Percentiles rank a stretch among this genome's conserved stretches.
Evolutionary conservation across 2,329 filamentous ascomycete species (phyloP).

Genomic region (Metarhizium rileyi): DNA sequence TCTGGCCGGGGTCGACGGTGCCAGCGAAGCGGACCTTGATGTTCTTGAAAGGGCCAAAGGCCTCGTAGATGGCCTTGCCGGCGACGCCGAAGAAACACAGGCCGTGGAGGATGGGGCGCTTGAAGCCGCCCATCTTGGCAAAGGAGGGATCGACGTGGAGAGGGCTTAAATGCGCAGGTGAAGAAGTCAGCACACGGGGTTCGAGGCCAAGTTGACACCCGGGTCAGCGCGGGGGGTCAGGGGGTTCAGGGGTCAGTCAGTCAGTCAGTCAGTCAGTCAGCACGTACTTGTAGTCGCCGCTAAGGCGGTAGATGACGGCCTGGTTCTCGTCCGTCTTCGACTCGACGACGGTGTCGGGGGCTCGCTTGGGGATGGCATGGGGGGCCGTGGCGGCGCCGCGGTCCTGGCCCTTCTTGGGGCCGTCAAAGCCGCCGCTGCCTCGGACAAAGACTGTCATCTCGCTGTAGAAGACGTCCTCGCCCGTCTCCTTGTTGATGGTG

Average conservation of each 20-base stretch:
- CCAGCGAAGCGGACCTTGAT: conserved; percentile 90
- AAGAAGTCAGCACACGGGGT: not conserved
- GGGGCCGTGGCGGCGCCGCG: conserved; percentile 71
- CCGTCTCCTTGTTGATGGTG: conserved; percentile 75
- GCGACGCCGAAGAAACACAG: conserved; percentile 89
- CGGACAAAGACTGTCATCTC: conserved; percentile 89
- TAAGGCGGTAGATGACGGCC: conserved; percentile 85
- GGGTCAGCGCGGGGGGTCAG: too few species aligned
- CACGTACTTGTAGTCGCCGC: conserved; percentile 75
- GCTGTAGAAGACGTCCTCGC: conserved; percentile 94
- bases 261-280: not conserved
- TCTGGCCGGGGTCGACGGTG: conserved; percentile 76
- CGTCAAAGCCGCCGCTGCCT: conserved; percentile 83
- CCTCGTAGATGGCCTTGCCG: conserved; percentile 80
- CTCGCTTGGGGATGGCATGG: conserved; percentile 68
- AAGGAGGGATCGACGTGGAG: conserved; percentile 93
- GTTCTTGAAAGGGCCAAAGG: conserved; percentile 75
- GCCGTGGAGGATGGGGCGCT: conserved; percentile 90
- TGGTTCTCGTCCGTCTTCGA: conserved; percentile 83
- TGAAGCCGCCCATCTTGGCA: conserved; percentile 91
- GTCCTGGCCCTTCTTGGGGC: conserved; percentile 65
- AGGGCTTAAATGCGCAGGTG: conserved; percentile 43
- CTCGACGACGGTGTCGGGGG: conserved; percentile 74
- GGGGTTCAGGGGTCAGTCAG: not conserved
- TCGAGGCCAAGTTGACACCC: not conserved